phyloP scores from a whole-genome alignment of 305 asterid species.

The Solanum hybrid region DNA sequence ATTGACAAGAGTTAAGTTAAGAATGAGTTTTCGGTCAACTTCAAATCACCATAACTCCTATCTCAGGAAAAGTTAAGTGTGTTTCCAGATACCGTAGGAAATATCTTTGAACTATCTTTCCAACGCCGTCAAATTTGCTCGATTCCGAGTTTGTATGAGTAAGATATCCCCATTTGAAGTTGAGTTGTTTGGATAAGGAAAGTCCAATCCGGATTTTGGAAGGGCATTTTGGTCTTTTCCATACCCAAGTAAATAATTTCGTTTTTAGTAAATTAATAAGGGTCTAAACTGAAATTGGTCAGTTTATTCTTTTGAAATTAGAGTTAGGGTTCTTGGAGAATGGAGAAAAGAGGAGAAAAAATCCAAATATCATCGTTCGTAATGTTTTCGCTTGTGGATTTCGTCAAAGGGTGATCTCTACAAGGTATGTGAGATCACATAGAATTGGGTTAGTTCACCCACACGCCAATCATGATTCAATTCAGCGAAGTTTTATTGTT shows the following conservation, averaged over 20 bases:
- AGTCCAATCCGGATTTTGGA: background rate
- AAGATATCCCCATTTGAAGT: background rate
- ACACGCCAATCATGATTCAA: background rate
- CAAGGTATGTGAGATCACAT: background rate
- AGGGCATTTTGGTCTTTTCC: background rate
- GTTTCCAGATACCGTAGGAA: background rate
- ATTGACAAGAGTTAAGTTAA: background rate
- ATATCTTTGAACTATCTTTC: background rate
- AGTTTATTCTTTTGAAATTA: too few species aligned
- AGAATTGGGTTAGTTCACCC: background rate
- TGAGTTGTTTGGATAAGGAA: background rate
- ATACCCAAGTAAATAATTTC: background rate
- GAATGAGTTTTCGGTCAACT: background rate
- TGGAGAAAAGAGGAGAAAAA: too few species aligned
- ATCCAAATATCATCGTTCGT: background rate
- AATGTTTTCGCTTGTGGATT: background rate
- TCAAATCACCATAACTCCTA: background rate
- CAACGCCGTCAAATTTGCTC: background rate
- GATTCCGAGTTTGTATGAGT: background rate
- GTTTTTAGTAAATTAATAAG: background rate
- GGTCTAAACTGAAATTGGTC: background rate
- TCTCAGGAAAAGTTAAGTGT: background rate
- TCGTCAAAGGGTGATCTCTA: background rate
- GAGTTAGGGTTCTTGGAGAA: background rate
- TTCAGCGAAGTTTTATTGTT: background rate